Evolutionary conservation across 495 filamentous ascomycete species (phyloP), one percentile per base, ranked within the genome.

Genomic region (Penicillium ochrochloron): DNA sequence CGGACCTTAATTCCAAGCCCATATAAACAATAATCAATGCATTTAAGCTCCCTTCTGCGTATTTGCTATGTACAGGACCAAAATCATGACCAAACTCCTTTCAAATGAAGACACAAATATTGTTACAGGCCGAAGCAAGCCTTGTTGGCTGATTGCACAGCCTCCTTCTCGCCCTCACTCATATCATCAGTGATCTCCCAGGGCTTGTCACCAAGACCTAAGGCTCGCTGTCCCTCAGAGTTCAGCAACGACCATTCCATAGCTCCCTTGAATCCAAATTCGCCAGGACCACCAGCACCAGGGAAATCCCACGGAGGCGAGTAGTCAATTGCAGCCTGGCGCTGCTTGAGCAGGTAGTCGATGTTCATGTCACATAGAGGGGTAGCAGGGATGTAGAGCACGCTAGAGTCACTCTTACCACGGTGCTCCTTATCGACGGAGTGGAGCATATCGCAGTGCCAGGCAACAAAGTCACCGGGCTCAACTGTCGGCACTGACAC

Each of bases 371-470:
- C 86, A 17, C 91, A 94, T 9, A 92, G 82, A 3, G 93, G 93
- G 51, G 90, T 94, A 9, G 90, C 86, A 0, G 93, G 93, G 60
- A 97, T 96, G 67, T 97, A 96, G 42, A 97, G 70, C 1, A 97
- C 93, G 52, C 88, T 91, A 0, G 88, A 89, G 70, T 96, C 93
- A 0, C 80, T 75, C 17, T 70, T 79, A 6, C 93, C 93, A 3
- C 75, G 76, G 71, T 97, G 93, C 10, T 86, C 76, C 57, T 87
- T 90, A 70, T 97, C 93, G 1, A 97, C 93, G 0, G 91, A 88
- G 68, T 97, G 93, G 87, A 68, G 84, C 74, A 87, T 63, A 55
- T 96, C 93, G 68, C 93, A 96, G 74, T 97, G 93, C 93, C 93
- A 97, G 2, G 88, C 88, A 1, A 97, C 93, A 72, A 89, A 96